phyloP scores from a whole-genome alignment of 179 eudicot genomes.

The Amaranthus tricolor region DNA sequence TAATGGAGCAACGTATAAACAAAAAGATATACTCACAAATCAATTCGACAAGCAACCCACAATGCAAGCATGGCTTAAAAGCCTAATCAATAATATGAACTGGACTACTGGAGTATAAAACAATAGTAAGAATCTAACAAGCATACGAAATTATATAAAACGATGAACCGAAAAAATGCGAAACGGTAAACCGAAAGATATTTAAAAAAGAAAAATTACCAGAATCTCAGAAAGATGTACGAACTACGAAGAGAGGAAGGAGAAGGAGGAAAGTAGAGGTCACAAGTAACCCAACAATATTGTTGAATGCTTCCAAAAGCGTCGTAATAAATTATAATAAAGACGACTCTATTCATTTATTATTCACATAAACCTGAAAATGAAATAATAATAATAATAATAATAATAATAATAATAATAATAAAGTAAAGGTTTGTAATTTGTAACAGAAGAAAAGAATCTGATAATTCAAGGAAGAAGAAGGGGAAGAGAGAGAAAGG shows the following conservation, averaged over 20 bases:
- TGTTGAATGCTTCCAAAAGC: conserved; percentile 27
- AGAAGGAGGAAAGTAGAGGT: background rate
- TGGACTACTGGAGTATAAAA: background rate
- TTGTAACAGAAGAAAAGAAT: background rate
- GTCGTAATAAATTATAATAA: conserved; percentile 5
- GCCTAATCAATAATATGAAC: conserved; percentile 1
- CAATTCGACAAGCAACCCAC: background rate
- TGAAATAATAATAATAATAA: background rate
- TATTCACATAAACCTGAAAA: no score
- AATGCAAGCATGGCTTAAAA: background rate
- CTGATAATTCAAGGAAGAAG: conserved; percentile 18
- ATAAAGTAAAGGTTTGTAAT: no score
- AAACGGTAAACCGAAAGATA: conserved; percentile 14
- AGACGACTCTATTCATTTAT: no score
- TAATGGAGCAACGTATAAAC: conserved; percentile 7
- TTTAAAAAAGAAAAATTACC: conserved; percentile 20
- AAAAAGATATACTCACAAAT: background rate
- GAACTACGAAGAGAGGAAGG: conserved; percentile 8
- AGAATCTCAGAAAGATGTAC: conserved; percentile 22
- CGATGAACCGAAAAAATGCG: background rate
- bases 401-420: background rate
- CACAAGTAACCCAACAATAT: conserved; percentile 22
- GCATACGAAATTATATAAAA: background rate
- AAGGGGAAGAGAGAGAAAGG: conserved; percentile 1
- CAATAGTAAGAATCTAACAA: conserved; percentile 1